Percentiles rank a stretch among this genome's conserved stretches.
phyloP scores from a whole-genome alignment of 2,329 filamentous ascomycete species.

The Aspergillus thermomutatus region DNA sequence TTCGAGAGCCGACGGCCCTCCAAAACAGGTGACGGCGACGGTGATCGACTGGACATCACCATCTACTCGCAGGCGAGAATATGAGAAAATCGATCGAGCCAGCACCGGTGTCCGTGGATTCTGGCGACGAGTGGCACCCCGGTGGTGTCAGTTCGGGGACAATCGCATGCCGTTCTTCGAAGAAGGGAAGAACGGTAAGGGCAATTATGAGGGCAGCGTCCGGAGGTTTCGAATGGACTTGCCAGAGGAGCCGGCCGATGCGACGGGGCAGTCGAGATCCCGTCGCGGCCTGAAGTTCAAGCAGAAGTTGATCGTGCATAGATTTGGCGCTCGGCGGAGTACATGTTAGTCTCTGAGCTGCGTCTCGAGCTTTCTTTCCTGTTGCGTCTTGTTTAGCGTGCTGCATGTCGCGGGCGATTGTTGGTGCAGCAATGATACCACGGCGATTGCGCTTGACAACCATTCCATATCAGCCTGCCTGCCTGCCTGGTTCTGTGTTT shows the following conservation, averaged over 20 bases:
- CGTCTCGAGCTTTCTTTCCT: background rate
- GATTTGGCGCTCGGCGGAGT: background rate
- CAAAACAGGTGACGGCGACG: slow-evolving; percentile 31
- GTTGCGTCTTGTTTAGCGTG: background rate
- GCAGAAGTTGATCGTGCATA: slow-evolving; percentile 9
- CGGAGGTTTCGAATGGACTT: slow-evolving; percentile 45
- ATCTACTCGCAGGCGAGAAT: slow-evolving; percentile 42
- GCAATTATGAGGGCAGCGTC: slow-evolving; percentile 43
- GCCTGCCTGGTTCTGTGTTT: background rate
- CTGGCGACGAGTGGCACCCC: slow-evolving; percentile 40
- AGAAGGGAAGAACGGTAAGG: slow-evolving; percentile 33
- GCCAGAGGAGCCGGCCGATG: slow-evolving; percentile 27
- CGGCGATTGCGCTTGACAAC: background rate
- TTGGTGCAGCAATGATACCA: background rate
- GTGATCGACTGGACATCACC: slow-evolving; percentile 48
- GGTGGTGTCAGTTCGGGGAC: slow-evolving; percentile 35
- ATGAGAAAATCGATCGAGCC: slow-evolving; percentile 53
- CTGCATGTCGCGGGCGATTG: background rate
- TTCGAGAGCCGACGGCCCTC: background rate
- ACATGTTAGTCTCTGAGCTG: background rate
- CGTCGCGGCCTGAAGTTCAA: slow-evolving; percentile 10
- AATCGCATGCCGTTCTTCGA: slow-evolving; percentile 41
- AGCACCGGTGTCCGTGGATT: slow-evolving; percentile 41
- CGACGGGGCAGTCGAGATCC: background rate
- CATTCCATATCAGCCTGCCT: too few relatives aligned